Percentiles rank a stretch among this genome's conserved stretches.
These are phyloP conservation scores for Lathyrus tuberosus DNA, from an alignment of 306 rosid species.

Conservation along the genomic window DNA sequence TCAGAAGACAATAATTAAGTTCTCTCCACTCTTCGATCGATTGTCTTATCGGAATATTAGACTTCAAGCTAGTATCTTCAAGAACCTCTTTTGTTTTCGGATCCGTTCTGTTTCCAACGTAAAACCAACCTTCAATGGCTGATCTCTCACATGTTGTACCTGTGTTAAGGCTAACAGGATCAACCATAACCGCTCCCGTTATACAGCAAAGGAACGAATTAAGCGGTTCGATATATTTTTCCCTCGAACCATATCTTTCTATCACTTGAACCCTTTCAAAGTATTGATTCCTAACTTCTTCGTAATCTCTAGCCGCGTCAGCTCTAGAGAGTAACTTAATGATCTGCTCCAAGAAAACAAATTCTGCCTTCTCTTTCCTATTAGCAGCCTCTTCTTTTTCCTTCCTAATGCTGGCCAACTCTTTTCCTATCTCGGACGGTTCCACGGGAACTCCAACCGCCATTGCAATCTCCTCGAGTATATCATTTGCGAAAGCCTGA, in stretches of 20 bases:
- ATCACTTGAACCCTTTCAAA: slow-evolving; percentile 61
- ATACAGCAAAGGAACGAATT: slow-evolving; percentile 64
- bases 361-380: slow-evolving; percentile 74
- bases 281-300: slow-evolving; percentile 75
- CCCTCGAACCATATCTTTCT: slow-evolving; percentile 57
- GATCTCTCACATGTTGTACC: slow-evolving; percentile 88
- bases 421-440: slow-evolving; percentile 80
- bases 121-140: slow-evolving; percentile 66
- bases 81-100: slow-evolving; percentile 68
- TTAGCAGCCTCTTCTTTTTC: slow-evolving; percentile 80
- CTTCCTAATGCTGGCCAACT: slow-evolving; percentile 69
- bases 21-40: slow-evolving; percentile 92
- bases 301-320: slow-evolving; percentile 84
- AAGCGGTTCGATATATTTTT: slow-evolving; percentile 61
- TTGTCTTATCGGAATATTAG: slow-evolving; percentile 69
- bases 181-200: slow-evolving; percentile 65
- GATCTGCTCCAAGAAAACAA: slow-evolving; percentile 68
- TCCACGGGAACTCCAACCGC: slow-evolving; percentile 88
- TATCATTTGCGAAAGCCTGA: slow-evolving; percentile 76
- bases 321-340: slow-evolving; percentile 82
- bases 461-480: slow-evolving; percentile 68
- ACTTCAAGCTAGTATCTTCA: slow-evolving; percentile 58
- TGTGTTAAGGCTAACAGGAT: slow-evolving; percentile 88
- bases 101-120: slow-evolving; percentile 53
- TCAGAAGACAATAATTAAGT: slow-evolving; percentile 66